Evolutionary conservation across 208 protist genomes (phyloP).

Genomic region (Acanthamoeba royreba): DNA sequence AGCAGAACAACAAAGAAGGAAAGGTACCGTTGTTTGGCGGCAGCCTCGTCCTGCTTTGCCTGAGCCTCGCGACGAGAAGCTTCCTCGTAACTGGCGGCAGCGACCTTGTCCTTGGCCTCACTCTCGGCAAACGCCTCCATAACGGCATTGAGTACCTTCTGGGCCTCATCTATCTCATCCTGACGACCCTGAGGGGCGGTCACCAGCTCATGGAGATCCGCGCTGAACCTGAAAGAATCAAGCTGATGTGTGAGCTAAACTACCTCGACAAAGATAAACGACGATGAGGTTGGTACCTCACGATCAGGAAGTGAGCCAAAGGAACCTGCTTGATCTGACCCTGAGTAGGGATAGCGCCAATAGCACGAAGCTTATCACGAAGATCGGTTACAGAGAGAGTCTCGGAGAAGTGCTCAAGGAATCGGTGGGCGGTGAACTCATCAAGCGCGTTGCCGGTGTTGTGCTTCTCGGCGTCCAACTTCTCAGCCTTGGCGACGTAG

Average conservation of each 20-base stretch:
- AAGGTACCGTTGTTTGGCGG: not conserved
- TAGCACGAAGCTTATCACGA: conserved; percentile 23
- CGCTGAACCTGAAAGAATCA: not conserved
- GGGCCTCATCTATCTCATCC: conserved; percentile 32
- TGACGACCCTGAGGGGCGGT: conserved; percentile 10
- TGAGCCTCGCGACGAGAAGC: not conserved
- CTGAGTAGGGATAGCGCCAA: not conserved
- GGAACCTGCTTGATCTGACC: conserved; percentile 28
- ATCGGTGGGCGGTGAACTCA: conserved; percentile 45
- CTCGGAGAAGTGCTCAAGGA: conserved; percentile 44
- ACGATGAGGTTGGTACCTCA: not conserved
- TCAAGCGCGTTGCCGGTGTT: not conserved
- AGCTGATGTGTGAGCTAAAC: not conserved
- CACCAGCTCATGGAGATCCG: not conserved
- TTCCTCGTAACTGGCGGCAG: not conserved
- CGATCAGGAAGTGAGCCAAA: conserved; percentile 36
- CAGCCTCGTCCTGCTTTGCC: not conserved
- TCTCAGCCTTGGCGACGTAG: not conserved
- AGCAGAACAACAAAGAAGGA: not conserved
- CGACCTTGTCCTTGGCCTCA: not conserved
- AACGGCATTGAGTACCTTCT: not conserved
- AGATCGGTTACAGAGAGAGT: conserved; percentile 49
- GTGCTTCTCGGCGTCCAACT: conserved; percentile 32
- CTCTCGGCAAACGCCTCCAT: not conserved
- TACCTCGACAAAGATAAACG: not conserved